phyloP scores from a whole-genome alignment of 306 rosid genomes.

The Cucurbita argyrosperma region DNA sequence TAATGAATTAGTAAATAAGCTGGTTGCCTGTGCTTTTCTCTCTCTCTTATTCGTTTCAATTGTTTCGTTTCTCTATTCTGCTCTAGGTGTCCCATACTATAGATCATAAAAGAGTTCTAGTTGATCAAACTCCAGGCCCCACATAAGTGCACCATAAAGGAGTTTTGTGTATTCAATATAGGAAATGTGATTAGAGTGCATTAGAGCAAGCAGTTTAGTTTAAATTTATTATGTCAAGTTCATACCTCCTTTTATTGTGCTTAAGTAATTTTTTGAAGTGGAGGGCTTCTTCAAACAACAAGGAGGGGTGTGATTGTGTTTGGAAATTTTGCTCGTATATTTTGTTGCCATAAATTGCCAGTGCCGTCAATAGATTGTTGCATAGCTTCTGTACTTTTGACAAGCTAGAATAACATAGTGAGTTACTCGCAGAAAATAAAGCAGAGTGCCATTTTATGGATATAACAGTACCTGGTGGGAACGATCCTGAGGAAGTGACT shows the following conservation, averaged over 20 bases:
- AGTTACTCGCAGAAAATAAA: conserved; percentile 14
- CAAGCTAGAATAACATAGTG: background rate
- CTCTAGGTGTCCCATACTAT: background rate
- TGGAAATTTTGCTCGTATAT: background rate
- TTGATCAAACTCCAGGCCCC: background rate
- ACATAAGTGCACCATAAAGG: background rate
- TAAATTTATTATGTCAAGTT: background rate
- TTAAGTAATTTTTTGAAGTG: background rate
- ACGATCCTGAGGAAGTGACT: conserved; percentile 31
- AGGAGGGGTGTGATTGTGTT: background rate
- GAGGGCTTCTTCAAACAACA: too few relatives aligned
- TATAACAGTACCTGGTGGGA: conserved; percentile 17
- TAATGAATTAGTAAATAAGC: background rate
- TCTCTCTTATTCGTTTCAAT: background rate
- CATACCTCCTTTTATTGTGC: background rate
- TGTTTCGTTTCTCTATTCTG: background rate
- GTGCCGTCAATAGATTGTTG: background rate
- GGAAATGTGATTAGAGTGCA: background rate
- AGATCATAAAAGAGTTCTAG: background rate
- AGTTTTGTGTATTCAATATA: background rate
- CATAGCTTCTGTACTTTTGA: background rate
- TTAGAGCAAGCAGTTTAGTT: background rate
- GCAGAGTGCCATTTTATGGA: conserved; percentile 28
- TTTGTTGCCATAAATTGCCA: background rate
- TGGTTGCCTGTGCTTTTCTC: background rate